Base-by-base conservation (phyloP, 257 asterid genomes). In the Osmanthus fragrans region DNA sequence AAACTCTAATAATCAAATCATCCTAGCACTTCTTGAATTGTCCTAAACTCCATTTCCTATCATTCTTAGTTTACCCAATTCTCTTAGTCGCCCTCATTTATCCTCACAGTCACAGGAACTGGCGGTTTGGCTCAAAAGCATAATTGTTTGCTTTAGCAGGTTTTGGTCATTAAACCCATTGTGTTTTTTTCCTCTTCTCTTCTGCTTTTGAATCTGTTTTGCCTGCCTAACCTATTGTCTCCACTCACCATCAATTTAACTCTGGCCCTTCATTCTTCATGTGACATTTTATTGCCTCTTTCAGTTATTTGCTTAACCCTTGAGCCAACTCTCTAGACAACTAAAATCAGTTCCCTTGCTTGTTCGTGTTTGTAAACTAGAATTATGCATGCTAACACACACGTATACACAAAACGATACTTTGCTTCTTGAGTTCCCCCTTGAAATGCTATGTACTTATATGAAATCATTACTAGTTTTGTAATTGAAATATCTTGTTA, bases 401-500 rank as follows among this genome's bases (percentile, higher is more conserved):
- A 74, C 29, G n/a, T 63, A 49, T n/a, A 21, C 56, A 12, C 30
- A 47, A 25, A 60, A 34, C 1, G 4, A 21, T 74, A 9, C 19
- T 39, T 37, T 37, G 9, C 74, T 33, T 27, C 63, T 23, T 73
- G 25, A 25, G 45, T 60, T 45, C 54, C 54, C 54, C 76, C 40
- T 49, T 11, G 40, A 25, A 51, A 15, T 63, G 66, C 76, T 39
- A 23, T 64, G 30, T 42, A 51, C 70, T 64, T 39, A n/a, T 33
- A n/a, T 73, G 34, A 60, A 23, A 16, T 19, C 39, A 45, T 64
- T 3, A 75, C 54, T 29, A 18, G 36, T 73, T 79, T 16, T 21
- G 73, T 18, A 37, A 47, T 33, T 16, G 15, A 39, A 34, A 51
- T 71, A n/a, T 75, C 39, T 65, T 71, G 27, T 84, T 79, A 74